Conservation (phyloP, 192 early-diverging fungal genomes). For the Dissophora globulifera region DNA sequence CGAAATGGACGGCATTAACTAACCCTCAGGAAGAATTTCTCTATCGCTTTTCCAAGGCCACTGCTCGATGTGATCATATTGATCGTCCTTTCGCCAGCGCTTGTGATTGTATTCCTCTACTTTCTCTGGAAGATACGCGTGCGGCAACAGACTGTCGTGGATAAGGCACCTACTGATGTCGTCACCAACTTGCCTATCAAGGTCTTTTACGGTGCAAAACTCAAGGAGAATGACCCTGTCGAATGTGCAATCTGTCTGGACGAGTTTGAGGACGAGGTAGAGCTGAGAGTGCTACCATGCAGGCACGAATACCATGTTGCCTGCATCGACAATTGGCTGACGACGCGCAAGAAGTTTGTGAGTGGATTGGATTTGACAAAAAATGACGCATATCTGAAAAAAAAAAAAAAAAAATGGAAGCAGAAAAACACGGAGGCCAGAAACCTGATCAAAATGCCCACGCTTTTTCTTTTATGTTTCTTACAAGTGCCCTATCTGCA, state of each 20-base stretch:
- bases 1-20: no score
- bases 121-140: conserved; percentile 76
- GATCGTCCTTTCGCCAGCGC: conserved; percentile 82
- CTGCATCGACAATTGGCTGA: conserved; percentile 96
- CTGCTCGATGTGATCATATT: conserved; percentile 84
- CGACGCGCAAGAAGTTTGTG: conserved; percentile 88
- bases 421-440: no score
- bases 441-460: no score
- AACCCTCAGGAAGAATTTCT: no score
- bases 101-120: conserved; percentile 83
- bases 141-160: conserved; percentile 75
- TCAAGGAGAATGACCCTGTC: conserved; percentile 77
- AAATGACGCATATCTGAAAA: no score
- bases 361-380: no score
- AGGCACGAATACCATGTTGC: conserved; percentile 87
- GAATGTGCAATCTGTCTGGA: conserved; percentile 96
- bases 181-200: conserved; percentile 81
- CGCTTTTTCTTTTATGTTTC: neutral
- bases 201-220: conserved; percentile 70
- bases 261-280: conserved; percentile 83
- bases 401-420: no score
- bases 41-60: no score
- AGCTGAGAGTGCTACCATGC: conserved; percentile 85
- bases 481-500: conserved; percentile 58
- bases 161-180: conserved; percentile 78